Evolutionary conservation across 1,139 yeast genomes (phyloP).

Genomic region (Kurtzmaniella quercitrusa): DNA sequence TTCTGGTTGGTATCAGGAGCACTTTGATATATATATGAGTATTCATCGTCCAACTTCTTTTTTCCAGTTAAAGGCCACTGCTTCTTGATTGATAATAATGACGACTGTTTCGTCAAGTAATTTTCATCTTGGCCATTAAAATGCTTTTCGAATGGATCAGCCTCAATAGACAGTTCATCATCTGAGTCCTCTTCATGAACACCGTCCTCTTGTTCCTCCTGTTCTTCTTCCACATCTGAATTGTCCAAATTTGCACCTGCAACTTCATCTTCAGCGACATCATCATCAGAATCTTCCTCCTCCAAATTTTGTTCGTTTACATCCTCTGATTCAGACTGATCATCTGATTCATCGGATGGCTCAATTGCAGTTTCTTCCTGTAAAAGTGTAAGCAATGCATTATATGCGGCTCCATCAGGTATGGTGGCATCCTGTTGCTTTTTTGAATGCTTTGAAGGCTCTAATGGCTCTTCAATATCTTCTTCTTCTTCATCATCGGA

Average conservation of each 20-base stretch:
- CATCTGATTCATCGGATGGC: constrained; percentile 14
- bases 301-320: constrained; percentile 7
- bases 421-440: constrained; percentile 6
- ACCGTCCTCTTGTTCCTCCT: constrained; percentile 23
- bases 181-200: constrained; percentile 26
- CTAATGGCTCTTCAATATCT: constrained; percentile 7
- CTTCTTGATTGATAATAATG: constrained; percentile 14
- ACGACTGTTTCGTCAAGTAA: constrained; percentile 31
- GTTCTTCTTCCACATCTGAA: constrained; percentile 22
- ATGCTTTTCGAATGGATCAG: constrained; percentile 76
- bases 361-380: constrained; percentile 45
- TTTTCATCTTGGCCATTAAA: constrained; percentile 54
- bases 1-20: constrained; percentile 26
- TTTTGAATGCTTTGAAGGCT: background rate
- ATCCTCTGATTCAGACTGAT: constrained; percentile 9
- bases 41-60: constrained; percentile 15
- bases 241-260: constrained; percentile 18
- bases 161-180: constrained; percentile 14
- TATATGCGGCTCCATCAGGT: constrained; percentile 53
- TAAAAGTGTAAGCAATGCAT: constrained; percentile 70
- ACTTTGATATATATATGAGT: constrained; percentile 22
- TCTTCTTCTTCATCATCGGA: constrained; percentile 15
- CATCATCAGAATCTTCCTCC: constrained; percentile 18
- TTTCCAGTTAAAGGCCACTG: constrained; percentile 27
- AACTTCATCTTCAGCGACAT: constrained; percentile 21